Base-by-base conservation (phyloP, 345 rosid species). In the Heritiera fomes region DNA sequence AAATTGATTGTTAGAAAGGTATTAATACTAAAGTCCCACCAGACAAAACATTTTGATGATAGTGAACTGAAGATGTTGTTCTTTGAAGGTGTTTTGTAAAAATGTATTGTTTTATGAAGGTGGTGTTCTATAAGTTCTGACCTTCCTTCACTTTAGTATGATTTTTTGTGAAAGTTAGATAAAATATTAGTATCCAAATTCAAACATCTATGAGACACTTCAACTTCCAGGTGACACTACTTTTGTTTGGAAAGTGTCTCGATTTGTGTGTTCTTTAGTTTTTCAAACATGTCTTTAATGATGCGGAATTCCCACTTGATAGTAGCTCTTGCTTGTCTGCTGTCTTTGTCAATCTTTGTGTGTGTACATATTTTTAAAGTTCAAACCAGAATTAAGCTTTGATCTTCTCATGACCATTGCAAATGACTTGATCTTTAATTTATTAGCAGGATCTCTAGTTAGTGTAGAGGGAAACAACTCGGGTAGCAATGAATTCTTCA, bases 371-470 rank as follows among this genome's bases (percentile, higher is more conserved):
- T 14, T 45, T 47, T 18, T 70, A 56, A 59, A 43, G 74, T 20
- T 70, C 74, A 46, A 43, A 20, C 6, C 63, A 8, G 63, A 28
- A 6, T 6, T 20, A 4, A 58, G 74, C 53, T 50, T 30, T 28
- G 14, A 15, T 30, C 47, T 23, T 70, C 18, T 20, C 59, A 28
- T 47, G 9, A 4, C 2, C 8, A 30, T 30, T 53, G 47, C 64
- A 7, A 8, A 56, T 55, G 11, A 50, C 8, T 47, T 32, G 60
- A 62, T 18, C 47, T 47, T 73, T 34, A 38, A 38, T 78, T n/a
- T 76, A 43, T 75, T 74, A 34, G 46, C 79, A 84, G 90, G 74
- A 62, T 40, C 80, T 65, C 6, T 49, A 3, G 13, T 46, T 11
- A 52, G 78, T 52, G 6, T 71, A 28, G 65, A 34, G 64, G 80